phyloP scores from a whole-genome alignment of 163 green algal genomes.

The Scenedesmus sp. region DNA sequence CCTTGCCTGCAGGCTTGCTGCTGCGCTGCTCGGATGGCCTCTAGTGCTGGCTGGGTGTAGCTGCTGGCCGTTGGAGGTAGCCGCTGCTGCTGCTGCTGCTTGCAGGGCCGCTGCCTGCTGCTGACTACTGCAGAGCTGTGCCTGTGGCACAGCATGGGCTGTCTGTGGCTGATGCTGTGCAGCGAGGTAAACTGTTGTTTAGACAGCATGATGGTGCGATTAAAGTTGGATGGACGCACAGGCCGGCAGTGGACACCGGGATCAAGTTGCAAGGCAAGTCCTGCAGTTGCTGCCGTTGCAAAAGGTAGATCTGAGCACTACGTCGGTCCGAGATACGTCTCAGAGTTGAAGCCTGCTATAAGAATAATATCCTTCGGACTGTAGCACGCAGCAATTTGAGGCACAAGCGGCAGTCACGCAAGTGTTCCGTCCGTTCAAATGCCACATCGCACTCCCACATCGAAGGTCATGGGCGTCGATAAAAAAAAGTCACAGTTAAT shows the following conservation, averaged over 20 bases:
- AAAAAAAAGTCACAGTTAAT: not conserved
- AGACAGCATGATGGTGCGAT: not conserved
- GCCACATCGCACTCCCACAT: not conserved
- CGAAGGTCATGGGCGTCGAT: not conserved
- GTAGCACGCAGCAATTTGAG: not conserved
- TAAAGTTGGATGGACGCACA: not conserved
- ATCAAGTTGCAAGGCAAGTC: not conserved
- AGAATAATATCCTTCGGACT: not conserved
- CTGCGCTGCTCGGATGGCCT: not conserved
- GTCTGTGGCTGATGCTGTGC: not conserved
- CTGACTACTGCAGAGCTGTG: not conserved
- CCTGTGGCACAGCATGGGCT: not conserved
- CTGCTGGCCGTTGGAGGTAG: not conserved
- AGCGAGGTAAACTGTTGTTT: not conserved
- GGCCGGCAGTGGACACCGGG: not conserved
- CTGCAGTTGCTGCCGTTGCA: not conserved
- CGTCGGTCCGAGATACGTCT: not conserved
- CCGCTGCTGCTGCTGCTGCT: constrained; percentile 4
- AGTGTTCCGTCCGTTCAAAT: not conserved
- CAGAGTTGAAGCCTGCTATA: not conserved
- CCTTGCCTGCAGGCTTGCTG: constrained; percentile 5
- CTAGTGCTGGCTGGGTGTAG: not conserved
- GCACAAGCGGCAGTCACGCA: not conserved
- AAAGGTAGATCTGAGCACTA: not conserved
- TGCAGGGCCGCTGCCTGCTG: not conserved